phyloP scores from a whole-genome alignment of 345 rosid species.

The Populus simonii region DNA sequence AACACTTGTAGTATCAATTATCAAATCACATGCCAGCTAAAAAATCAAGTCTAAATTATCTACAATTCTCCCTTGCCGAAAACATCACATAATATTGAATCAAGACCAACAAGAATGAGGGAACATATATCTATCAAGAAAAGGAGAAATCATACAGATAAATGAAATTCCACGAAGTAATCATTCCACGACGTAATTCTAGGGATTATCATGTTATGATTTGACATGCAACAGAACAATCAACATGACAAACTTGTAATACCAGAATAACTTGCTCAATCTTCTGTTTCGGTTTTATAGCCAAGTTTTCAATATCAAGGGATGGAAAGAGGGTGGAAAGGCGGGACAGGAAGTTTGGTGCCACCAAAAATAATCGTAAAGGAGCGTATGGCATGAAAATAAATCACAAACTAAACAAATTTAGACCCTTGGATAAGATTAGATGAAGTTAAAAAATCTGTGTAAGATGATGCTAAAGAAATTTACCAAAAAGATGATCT shows the following conservation, averaged over 20 bases:
- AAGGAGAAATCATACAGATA: not conserved
- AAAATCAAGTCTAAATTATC: not conserved
- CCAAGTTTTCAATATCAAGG: not conserved
- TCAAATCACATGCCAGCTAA: not conserved
- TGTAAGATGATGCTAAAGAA: not conserved
- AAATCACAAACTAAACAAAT: conserved; percentile 1
- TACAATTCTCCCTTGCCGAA: not conserved
- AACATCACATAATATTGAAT: not conserved
- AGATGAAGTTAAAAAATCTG: not conserved
- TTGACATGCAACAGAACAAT: not conserved
- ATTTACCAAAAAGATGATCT: conserved; percentile 86
- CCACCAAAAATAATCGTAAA: too few relatives aligned
- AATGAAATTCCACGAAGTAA: not conserved
- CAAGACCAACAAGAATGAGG: not conserved
- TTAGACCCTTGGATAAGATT: not conserved
- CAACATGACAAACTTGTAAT: not conserved
- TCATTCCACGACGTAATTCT: not conserved
- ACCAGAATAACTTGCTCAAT: not conserved
- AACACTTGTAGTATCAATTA: not conserved
- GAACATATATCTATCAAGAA: not conserved
- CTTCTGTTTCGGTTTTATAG: not conserved
- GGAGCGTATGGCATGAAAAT: not conserved
- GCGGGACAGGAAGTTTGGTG: not conserved
- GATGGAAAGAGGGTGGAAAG: not conserved
- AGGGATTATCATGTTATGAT: not conserved